phyloP scores from a whole-genome alignment of 2,329 filamentous ascomycete species.

The Ceratocystis smalleyi region DNA sequence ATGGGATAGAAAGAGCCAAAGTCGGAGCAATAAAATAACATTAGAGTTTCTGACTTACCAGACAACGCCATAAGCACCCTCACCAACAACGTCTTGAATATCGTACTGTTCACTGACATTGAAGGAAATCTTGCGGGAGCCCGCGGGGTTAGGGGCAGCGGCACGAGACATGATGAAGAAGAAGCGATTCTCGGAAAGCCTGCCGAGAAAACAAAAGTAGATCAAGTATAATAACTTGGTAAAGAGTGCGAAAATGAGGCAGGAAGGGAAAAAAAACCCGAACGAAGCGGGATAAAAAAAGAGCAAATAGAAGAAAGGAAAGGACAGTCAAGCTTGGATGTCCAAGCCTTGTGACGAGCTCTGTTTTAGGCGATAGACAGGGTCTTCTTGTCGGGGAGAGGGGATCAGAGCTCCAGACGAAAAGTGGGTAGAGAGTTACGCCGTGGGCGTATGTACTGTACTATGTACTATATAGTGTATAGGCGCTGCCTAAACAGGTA shows the following conservation, averaged over 20 bases:
- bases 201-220: slow-evolving; percentile 5
- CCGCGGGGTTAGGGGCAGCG: slow-evolving; percentile 40
- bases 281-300: neutral
- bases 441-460: too few relatives aligned
- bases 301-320: slow-evolving; percentile 3
- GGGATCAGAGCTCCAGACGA: slow-evolving; percentile 12
- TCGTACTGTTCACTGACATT: slow-evolving; percentile 99
- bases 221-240: slow-evolving; percentile 2
- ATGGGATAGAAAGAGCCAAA: neutral
- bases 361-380: slow-evolving; percentile 2
- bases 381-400: neutral
- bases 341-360: neutral
- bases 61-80: slow-evolving; percentile 95
- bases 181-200: slow-evolving; percentile 9
- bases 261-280: slow-evolving; percentile 9
- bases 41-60: slow-evolving; percentile 47
- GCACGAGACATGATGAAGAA: slow-evolving; percentile 37
- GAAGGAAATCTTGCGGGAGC: slow-evolving; percentile 92
- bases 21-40: neutral
- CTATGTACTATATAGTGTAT: neutral
- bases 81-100: slow-evolving; percentile 97
- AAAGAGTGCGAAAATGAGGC: slow-evolving; percentile 9
- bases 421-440: slow-evolving; percentile 2
- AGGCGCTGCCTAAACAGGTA: neutral
- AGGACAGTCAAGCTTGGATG: neutral